Evolutionary conservation across 2,329 filamentous ascomycete genomes (phyloP), one percentile per base, ranked within the genome.

Genomic region (Botrytis squamosa): DNA sequence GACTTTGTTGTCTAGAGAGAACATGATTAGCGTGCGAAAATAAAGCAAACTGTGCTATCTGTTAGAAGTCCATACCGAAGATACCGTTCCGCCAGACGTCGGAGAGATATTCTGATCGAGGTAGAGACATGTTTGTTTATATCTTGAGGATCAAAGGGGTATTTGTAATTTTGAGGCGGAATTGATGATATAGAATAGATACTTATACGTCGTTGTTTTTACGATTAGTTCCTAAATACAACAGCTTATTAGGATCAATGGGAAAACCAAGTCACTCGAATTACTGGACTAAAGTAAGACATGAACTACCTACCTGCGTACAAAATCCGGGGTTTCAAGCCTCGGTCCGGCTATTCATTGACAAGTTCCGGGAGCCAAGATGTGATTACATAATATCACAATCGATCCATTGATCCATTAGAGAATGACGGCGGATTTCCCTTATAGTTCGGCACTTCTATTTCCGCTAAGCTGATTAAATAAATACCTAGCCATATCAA

Each of bases 51-150:
- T 44, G 16, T 42, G 49, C 18, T 33, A 12, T 52, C 46, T 29
- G 25, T 25, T 25, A 42, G 44, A 20, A 67, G 7, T 18, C 78
- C 86, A 77, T 83, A 96, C 93, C 88, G 82, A 98, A 97, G 76
- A 98, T 91, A 76, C 91, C 93, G 83, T 97, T 92, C 78, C 88
- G 91, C 94, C 95, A 98, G 78, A 94, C 89, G 74, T 90, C 87
- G 83, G 93, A 97, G 77, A 98, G 82, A 80, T 94, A 97, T 75
- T 93, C 87, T 70, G 90, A 91, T 78, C 90, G 90, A 12, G 91
- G 88, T 69, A 94, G 82, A 44, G 78, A 76, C 76, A 79, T 79
- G 38, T 42, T 72, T 12, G 63, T 36, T 64, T n/a, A 18, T 63
- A 16, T 38, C 33, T 55, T 7, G 16, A 40, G 33, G 42, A 33